These are phyloP conservation scores for Blepharisma undulans DNA, from an alignment of 169 alveolate genomes.

Conservation along the genomic window DNA sequence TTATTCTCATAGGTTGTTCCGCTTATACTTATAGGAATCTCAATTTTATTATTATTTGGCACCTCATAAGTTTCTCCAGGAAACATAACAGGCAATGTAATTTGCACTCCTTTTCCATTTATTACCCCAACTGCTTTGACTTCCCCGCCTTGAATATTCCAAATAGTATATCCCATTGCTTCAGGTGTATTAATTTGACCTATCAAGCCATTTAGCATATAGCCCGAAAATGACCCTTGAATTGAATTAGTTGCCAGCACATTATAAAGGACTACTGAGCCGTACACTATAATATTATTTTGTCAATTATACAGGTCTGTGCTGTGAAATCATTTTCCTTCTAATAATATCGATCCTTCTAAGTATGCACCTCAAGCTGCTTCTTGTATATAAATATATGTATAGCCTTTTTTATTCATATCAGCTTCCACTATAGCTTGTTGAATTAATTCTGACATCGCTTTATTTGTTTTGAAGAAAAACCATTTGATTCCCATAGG, in stretches of 20 bases:
- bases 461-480: neutral
- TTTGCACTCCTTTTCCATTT: no score
- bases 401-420: neutral
- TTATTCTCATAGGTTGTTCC: no score
- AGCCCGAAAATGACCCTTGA: neutral
- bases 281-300: neutral
- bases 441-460: neutral
- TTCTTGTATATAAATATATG: neutral
- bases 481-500: neutral
- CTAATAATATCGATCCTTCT: neutral
- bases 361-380: neutral
- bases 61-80: no score
- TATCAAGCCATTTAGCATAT: no score
- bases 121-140: no score
- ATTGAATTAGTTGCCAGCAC: neutral
- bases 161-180: no score
- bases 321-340: neutral
- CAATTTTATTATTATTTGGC: no score
- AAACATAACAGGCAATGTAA: no score
- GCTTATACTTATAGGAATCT: no score
- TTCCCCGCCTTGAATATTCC: no score
- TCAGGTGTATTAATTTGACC: no score
- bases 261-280: neutral
- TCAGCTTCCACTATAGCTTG: neutral
- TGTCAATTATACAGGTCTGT: neutral